Conservation (phyloP, 306 rosid genomes). For the Cucumis melo region DNA sequence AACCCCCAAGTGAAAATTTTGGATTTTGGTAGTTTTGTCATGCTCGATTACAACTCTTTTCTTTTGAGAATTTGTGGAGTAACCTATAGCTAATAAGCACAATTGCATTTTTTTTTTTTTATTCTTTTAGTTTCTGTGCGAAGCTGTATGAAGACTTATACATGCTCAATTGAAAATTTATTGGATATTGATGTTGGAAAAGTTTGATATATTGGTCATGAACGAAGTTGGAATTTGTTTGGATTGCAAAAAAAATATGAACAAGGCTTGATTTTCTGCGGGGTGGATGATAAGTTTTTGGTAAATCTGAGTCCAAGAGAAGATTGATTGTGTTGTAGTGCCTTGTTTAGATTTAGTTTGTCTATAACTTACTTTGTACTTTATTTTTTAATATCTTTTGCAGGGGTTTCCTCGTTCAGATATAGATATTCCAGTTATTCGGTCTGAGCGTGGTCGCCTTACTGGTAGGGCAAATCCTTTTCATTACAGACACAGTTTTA, state of each 20-base stretch:
- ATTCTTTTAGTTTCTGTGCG: not conserved
- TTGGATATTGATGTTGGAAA: not conserved
- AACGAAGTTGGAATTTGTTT: not conserved
- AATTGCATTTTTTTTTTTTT: not conserved
- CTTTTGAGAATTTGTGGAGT: not conserved
- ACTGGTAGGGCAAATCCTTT: constrained; percentile 31
- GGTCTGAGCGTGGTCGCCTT: constrained; percentile 63
- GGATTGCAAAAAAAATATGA: no score
- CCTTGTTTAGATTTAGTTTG: not conserved
- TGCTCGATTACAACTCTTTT: not conserved
- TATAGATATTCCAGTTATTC: constrained; percentile 57
- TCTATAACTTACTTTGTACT: not conserved
- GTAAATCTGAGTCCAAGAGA: not conserved
- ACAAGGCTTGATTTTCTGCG: not conserved
- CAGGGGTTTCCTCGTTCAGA: constrained; percentile 91
- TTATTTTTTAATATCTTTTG: not conserved
- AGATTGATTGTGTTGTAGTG: not conserved
- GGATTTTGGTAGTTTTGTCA: not conserved
- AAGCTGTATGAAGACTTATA: not conserved
- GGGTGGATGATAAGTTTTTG: not conserved
- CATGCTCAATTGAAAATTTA: not conserved
- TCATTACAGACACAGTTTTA: not conserved
- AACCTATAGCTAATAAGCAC: not conserved
- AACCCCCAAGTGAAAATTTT: not conserved
- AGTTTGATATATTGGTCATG: not conserved